These are phyloP conservation scores for Clarkia xantiana DNA, from an alignment of 345 rosid genomes.

Conservation along the genomic window DNA sequence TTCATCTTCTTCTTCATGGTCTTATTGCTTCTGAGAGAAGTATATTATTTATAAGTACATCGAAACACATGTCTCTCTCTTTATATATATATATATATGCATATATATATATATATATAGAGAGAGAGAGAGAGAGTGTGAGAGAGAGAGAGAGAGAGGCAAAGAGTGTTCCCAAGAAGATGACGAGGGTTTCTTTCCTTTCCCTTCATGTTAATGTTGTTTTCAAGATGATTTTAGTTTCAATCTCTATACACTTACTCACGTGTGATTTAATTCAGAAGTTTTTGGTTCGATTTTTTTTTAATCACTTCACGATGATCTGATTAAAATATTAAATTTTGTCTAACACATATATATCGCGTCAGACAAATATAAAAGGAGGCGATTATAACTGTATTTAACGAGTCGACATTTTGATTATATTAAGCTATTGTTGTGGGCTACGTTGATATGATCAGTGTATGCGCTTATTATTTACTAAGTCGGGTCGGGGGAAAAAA, in stretches of 20 bases:
- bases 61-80: not conserved
- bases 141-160: not conserved
- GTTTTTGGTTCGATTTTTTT: too few species aligned
- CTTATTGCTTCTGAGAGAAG: not conserved
- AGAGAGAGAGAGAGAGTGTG: not conserved
- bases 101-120: not conserved
- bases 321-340: too few species aligned
- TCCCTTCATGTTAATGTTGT: not conserved
- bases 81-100: not conserved
- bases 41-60: too few species aligned
- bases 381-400: too few species aligned
- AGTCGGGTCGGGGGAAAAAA: not conserved
- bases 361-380: too few species aligned
- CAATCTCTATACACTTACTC: too few species aligned
- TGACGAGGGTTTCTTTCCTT: constrained; percentile 8
- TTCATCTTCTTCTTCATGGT: constrained; percentile 11
- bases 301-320: too few species aligned
- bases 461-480: not conserved
- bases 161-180: constrained; percentile 11
- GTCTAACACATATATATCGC: too few species aligned
- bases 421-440: too few species aligned
- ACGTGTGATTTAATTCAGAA: too few species aligned
- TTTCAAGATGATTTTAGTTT: not conserved
- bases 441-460: too few species aligned
- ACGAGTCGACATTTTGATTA: too few species aligned